Conservation (phyloP, 306 rosid species). For the Pterocarpus macrocarpus region DNA sequence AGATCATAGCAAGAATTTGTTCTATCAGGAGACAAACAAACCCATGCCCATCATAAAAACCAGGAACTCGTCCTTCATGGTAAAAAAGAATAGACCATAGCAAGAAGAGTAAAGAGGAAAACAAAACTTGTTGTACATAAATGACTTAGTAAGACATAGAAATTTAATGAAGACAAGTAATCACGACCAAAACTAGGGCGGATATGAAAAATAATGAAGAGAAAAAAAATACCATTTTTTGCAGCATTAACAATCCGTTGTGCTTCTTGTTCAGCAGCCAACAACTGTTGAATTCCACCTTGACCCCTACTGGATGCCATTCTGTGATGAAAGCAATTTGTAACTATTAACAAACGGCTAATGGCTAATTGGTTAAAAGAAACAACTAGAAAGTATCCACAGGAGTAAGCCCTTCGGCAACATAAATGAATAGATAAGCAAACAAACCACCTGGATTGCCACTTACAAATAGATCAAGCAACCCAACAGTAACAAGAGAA, state of each 20-base stretch:
- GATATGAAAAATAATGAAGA: background rate
- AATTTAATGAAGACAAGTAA: background rate
- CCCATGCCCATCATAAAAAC: slow-evolving; percentile 16
- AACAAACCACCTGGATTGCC: background rate
- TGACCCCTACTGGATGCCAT: slow-evolving; percentile 90
- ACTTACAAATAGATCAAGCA: slow-evolving; percentile 5
- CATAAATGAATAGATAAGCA: background rate
- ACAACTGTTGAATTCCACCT: slow-evolving; percentile 97
- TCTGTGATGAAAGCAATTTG: slow-evolving; percentile 47
- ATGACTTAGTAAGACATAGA: background rate
- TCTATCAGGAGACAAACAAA: background rate
- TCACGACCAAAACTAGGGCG: background rate
- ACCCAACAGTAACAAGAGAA: background rate
- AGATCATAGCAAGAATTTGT: background rate
- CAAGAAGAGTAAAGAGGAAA: slow-evolving; percentile 8
- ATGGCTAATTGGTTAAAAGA: slow-evolving; percentile 5
- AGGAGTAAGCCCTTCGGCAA: slow-evolving; percentile 4
- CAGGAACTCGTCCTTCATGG: slow-evolving; percentile 5
- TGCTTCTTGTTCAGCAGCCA: slow-evolving; percentile 97
- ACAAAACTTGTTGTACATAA: background rate
- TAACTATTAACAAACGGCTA: slow-evolving; percentile 27
- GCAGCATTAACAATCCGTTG: slow-evolving; percentile 96
- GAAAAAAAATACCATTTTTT: slow-evolving; percentile 66
- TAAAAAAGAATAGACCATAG: slow-evolving; percentile 3
- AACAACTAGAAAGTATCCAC: slow-evolving; percentile 19